phyloP scores from a whole-genome alignment of 192 early-diverging fungal genomes.

The Dissophora ornata region DNA sequence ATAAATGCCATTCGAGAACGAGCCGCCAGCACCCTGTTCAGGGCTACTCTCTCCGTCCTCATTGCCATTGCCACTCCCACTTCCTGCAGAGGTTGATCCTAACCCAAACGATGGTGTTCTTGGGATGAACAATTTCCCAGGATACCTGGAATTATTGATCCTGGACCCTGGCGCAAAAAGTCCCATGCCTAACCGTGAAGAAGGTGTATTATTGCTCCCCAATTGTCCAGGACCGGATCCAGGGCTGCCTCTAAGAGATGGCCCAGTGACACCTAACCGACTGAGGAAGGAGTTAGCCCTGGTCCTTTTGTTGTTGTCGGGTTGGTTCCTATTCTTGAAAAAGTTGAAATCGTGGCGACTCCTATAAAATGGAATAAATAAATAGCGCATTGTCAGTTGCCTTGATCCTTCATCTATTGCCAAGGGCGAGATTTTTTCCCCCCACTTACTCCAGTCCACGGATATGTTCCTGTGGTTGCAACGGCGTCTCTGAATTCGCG shows the following conservation, averaged over 20 bases:
- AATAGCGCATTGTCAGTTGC: too few relatives aligned
- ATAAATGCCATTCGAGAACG: conserved; percentile 22
- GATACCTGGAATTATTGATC: conserved; percentile 15
- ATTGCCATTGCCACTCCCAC: neutral
- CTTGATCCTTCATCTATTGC: too few relatives aligned
- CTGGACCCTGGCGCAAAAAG: conserved; percentile 23
- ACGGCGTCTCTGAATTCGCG: conserved; percentile 45
- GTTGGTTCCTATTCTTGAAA: conserved; percentile 44
- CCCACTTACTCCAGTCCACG: conserved; percentile 50
- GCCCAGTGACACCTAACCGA: conserved; percentile 28
- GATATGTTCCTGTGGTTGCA: conserved; percentile 40
- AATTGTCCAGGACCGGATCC: too few relatives aligned
- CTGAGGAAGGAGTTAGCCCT: conserved; percentile 30
- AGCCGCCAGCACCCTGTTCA: neutral
- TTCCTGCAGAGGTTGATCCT: conserved; percentile 5
- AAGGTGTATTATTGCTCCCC: neutral
- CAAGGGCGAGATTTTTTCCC: too few relatives aligned
- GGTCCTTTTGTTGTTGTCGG: conserved; percentile 16
- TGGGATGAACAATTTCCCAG: conserved; percentile 32
- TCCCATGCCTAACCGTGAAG: conserved; percentile 44
- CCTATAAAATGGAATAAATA: conserved; percentile 18
- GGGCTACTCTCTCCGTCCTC: neutral
- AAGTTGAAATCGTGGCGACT: conserved; percentile 53
- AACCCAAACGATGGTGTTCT: conserved; percentile 12
- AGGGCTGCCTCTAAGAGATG: neutral